A percentile compares a stretch with the other conserved stretches of the same genome.
Evolutionary conservation across 345 rosid genomes (phyloP).

Genomic region (Eucalyptus pauciflora): DNA sequence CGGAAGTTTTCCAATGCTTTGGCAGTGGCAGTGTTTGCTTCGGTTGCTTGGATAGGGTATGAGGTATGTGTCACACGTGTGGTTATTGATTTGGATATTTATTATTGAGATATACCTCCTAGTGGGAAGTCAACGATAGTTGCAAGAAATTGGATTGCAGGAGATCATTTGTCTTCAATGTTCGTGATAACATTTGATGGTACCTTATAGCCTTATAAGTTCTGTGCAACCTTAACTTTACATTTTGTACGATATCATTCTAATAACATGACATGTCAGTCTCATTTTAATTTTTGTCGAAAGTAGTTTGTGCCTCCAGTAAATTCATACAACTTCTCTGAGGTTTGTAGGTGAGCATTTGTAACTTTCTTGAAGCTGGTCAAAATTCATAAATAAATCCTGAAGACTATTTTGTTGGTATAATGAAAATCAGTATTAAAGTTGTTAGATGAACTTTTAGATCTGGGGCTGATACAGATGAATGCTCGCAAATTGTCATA

Average conservation of each 20-base stretch:
- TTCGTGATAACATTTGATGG: neutral
- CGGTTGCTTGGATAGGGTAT: constrained; percentile 83
- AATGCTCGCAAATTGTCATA: neutral
- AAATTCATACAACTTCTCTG: neutral
- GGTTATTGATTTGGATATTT: neutral
- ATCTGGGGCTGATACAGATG: neutral
- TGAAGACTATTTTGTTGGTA: neutral
- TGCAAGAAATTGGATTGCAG: neutral
- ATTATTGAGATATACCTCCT: neutral
- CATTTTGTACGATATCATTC: neutral
- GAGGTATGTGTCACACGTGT: constrained; percentile 35
- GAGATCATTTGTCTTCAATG: neutral
- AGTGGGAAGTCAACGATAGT: neutral
- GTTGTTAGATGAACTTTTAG: neutral
- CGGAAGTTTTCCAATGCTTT: constrained; percentile 94
- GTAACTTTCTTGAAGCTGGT: neutral
- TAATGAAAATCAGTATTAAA: neutral
- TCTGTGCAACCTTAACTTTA: neutral
- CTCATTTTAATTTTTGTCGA: neutral
- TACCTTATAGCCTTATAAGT: neutral
- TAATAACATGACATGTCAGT: neutral
- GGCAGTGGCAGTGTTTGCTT: constrained; percentile 68
- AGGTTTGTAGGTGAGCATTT: neutral
- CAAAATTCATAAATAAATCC: neutral
- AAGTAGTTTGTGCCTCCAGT: neutral